Base-by-base conservation (phyloP, 495 filamentous ascomycete species). In the Podospora fimiseda region DNA sequence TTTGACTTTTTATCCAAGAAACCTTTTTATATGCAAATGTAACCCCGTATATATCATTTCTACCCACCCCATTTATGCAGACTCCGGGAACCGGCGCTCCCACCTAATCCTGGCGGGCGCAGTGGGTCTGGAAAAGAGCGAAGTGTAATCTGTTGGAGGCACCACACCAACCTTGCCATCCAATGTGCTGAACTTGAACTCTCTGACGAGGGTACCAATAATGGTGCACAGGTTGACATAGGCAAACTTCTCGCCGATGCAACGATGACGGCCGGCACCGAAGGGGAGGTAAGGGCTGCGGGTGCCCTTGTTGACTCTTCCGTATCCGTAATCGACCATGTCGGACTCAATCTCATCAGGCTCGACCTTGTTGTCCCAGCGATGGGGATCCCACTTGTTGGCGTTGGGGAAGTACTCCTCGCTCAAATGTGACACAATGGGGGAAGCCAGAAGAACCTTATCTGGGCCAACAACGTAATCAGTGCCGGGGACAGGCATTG, bases 401-500 rank as follows among this genome's bases (percentile, higher is more conserved):
- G 77, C 71, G 16, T 74, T 60, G 6, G 69, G 58, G 63, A 79
- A 80, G 60, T 71, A 73, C 24, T 74, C 67, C 11, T 63, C 58
- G 2, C 61, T 66, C 23, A 74, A 60, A 9, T 74, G 73, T 21
- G 73, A 71, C 30, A 78, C 71, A 19, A 50, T 51, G 27, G 88
- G 88, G 8, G 87, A 81, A 3, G 85, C 79, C 37, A 92, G 77
- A 18, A 92, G 72, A 14, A 73, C 74, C 62, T 87, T 82, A 6
- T 69, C 71, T 0, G 77, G 67, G 3, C 84, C 83, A 50, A 92
- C 76, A 18, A 82, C 72, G 58, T 80, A 89, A 11, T 74, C 66
- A 2, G 84, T 90, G 19, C 80, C 84, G 9, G 83, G 75, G 43
- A 90, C 72, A 0, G 74, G 71, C 57, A 88, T 74, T 3, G 84